Base-by-base conservation (phyloP, 305 asterid species). In the Fraxinus sp. region DNA sequence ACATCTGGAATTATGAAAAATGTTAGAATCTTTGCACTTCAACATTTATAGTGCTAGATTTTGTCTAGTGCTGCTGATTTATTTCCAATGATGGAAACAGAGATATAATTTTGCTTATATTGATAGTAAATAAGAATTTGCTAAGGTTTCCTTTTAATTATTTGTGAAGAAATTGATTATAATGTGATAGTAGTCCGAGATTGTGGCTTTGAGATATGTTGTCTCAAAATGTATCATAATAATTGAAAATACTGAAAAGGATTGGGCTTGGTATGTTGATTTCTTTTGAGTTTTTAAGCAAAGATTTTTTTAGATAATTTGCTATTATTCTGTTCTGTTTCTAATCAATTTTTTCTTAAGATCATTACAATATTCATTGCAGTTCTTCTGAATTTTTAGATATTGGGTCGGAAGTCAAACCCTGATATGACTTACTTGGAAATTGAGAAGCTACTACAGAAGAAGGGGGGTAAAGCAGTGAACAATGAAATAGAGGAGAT, bases 391-490 rank as follows among this genome's bases (percentile, higher is more conserved):
- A 39, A 75, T 80, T 81, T 82, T 83, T 78, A 95, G 99, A 91
- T 95, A 82, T 90, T 93, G 94, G 94, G 97, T 77, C 85, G 90
- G 85, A 95, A 94, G 91, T 82, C 87, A 26, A 89, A 93, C 89
- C 99, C 96, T 16, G 98, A 93, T 57, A 30, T 91, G 79, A 88
- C 95, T 70, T 90, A 93, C 87, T 81, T 94, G 90, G 97, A 95
- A 81, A 91, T 94, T 82, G 98, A 93, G 88, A 92, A 95, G 84
- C 81, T 90, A 70, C 74, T 87, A 68, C 89, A 87, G 9, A 88
- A 89, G 83, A 91, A 89, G 84, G 89, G 90, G 88, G 90, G 93
- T 18, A 88, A 89, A 84, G 72, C 84, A 66, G 70, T 74, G 71
- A 46, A 81, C 18, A 88, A 78, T 71, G 94, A 83, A 59, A 74